A percentile compares a stretch with the other conserved stretches of the same genome.
Conservation (phyloP, 2,329 filamentous ascomycete genomes). For the Orbilia javanica region DNA sequence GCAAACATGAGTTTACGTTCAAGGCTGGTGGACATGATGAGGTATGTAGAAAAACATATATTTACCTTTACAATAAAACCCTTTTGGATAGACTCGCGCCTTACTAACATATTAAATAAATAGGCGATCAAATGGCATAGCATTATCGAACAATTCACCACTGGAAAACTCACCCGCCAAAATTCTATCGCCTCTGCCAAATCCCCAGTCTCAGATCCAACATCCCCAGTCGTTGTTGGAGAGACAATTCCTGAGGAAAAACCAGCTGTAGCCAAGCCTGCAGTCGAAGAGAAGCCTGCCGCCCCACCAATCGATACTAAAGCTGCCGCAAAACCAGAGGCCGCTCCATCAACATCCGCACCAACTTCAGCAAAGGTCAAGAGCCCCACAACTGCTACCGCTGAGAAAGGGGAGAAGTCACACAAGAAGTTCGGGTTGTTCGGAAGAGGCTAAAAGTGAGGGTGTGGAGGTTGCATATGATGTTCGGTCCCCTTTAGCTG, state of each 20-base stretch:
- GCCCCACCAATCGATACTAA: constrained; percentile 50
- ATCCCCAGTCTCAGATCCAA: constrained; percentile 19
- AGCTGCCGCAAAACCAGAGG: constrained; percentile 15
- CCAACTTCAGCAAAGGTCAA: constrained; percentile 31
- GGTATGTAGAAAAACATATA: constrained; percentile 25
- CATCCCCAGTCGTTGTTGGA: constrained; percentile 17
- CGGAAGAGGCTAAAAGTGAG: constrained; percentile 19
- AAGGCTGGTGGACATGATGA: constrained; percentile 60
- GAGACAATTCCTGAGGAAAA: constrained; percentile 47
- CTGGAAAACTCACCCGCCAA: constrained; percentile 56
- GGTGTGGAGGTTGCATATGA: neutral
- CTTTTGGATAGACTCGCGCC: neutral
- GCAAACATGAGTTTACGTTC: constrained; percentile 62
- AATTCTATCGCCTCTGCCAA: constrained; percentile 32
- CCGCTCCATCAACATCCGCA: constrained; percentile 19
- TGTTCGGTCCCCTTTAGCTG: neutral
- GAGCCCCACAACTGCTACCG: constrained; percentile 25
- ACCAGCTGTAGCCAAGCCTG: constrained; percentile 33
- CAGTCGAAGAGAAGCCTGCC: constrained; percentile 38
- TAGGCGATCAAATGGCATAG: constrained; percentile 60
- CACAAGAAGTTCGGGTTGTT: constrained; percentile 56
- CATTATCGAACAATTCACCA: constrained; percentile 58
- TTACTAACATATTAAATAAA: neutral
- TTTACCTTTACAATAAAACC: neutral
- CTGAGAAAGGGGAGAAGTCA: constrained; percentile 39